Percentiles rank a stretch among this genome's conserved stretches.
These are phyloP conservation scores for Gracilaria domingensis DNA, from an alignment of 23 red algal genomes.

Conservation along the genomic window DNA sequence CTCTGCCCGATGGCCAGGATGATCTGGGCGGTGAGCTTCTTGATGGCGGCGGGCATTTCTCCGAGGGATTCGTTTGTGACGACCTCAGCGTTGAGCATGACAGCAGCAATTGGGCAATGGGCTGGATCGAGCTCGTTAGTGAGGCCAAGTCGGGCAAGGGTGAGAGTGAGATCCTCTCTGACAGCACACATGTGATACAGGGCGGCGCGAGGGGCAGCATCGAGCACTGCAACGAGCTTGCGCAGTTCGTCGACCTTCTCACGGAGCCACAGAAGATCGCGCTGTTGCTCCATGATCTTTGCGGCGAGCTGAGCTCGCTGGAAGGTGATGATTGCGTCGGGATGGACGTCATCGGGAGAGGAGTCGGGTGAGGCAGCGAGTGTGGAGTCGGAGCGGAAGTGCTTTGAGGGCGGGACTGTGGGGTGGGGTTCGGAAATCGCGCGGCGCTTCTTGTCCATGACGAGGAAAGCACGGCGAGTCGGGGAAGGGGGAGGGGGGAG, in stretches of 20 bases:
- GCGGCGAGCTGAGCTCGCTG: slow-evolving; percentile 75
- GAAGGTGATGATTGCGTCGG: slow-evolving; percentile 57
- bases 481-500: slow-evolving; percentile 22
- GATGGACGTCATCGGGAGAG: slow-evolving; percentile 18
- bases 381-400: slow-evolving; percentile 37
- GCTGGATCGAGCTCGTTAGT: slow-evolving; percentile 50
- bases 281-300: slow-evolving; percentile 68
- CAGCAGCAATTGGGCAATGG: slow-evolving; percentile 62
- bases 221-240: slow-evolving; percentile 70
- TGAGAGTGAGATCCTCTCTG: slow-evolving; percentile 68
- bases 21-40: slow-evolving; percentile 64
- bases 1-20: slow-evolving; percentile 48
- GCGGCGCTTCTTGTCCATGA: slow-evolving; percentile 56
- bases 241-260: slow-evolving; percentile 69
- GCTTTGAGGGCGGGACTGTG: slow-evolving; percentile 39
- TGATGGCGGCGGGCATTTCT: slow-evolving; percentile 69
- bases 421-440: slow-evolving; percentile 36
- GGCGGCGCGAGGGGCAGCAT: slow-evolving; percentile 67
- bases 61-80: slow-evolving; percentile 70
- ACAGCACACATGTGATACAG: slow-evolving; percentile 67
- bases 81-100: slow-evolving; percentile 60
- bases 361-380: neutral
- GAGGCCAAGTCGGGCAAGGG: slow-evolving; percentile 53
- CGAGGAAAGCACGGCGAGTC: slow-evolving; percentile 35
- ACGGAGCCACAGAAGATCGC: slow-evolving; percentile 52